Evolutionary conservation across 1,284 basidiomycete genomes (phyloP).

Genomic region (Trichosporon sp.): DNA sequence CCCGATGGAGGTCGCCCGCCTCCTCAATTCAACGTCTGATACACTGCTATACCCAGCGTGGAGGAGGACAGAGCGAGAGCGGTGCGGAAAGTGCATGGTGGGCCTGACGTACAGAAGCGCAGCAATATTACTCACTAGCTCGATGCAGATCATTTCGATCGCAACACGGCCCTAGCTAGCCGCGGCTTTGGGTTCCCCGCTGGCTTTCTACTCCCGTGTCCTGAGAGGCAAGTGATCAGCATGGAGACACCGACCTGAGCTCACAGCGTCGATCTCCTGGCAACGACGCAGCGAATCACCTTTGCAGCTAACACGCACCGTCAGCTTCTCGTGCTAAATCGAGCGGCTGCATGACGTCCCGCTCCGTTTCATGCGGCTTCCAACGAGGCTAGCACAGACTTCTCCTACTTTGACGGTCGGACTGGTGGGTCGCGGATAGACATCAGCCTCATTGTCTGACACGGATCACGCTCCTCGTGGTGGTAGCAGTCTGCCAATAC

Average conservation of each 20-base stretch:
- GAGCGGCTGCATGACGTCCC: not conserved
- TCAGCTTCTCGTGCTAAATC: not conserved
- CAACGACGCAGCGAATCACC: not conserved
- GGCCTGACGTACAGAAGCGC: not conserved
- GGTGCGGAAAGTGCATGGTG: too few relatives aligned
- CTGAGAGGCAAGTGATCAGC: not conserved
- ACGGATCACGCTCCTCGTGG: too few relatives aligned
- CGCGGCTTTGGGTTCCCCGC: not conserved
- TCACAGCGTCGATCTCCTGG: not conserved
- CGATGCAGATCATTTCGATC: not conserved
- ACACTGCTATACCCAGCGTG: not conserved
- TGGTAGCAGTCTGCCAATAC: too few relatives aligned
- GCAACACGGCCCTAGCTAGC: not conserved
- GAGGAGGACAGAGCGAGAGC: too few relatives aligned
- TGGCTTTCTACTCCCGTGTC: not conserved
- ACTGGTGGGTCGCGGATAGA: too few relatives aligned
- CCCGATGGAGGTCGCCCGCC: not conserved
- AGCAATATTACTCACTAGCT: not conserved
- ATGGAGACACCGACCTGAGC: not conserved
- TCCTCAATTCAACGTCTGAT: not conserved
- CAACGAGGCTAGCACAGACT: too few relatives aligned
- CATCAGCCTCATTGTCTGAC: too few relatives aligned
- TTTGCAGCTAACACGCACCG: too few relatives aligned
- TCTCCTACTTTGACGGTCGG: too few relatives aligned
- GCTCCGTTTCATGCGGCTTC: not conserved